Evolutionary conservation across 331 rosid species (phyloP), one percentile per base, ranked within the genome.

Genomic region (Prunus yedoensis): DNA sequence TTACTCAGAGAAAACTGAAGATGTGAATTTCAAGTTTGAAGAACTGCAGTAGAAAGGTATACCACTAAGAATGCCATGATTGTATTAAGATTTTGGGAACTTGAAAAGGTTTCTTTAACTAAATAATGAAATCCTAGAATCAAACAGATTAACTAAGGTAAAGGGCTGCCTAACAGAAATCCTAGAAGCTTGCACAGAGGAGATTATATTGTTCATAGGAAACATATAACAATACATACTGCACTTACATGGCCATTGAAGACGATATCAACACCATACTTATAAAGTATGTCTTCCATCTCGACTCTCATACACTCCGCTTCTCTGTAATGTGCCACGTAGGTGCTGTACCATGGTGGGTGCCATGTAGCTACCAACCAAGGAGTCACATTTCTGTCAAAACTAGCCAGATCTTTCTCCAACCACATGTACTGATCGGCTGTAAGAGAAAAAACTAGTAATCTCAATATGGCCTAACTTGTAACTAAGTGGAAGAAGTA

Each of bases 301-400:
- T 82, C 88, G 23, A 87, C 89, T 87, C 88, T 88, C 99, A 94
- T 94, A 68, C 99, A 91, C 84, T 94, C 99, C 10, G 79, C 99
- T 85, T 91, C 99, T 89, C 96, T 90, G 74, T 91, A 94, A 75
- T 91, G 97, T 25, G 97, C 74, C 67, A 52, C 84, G 87, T 89
- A 94, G 62, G 92, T 91, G 90, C 95, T 94, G 83, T 94, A 91
- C 99, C 97, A 94, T 45, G 97, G 97, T 23, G 96, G 74, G 73
- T 91, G 99, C 96, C 96, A 91, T 47, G 91, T 66, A 76, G 96
- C 99, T 41, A 94, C 86, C 80, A 94, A 83, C 99, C 99, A 94
- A 65, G 99, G 99, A 66, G 99, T 94, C 77, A 87, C 84, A 75
- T 81, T 80, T 85, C 96, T 87, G 78, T 90, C 88, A 68, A 94